A percentile compares a stretch with the other conserved stretches of the same genome.
phyloP scores from a whole-genome alignment of 2,329 filamentous ascomycete species.

The Fragosphaeria purpurea region DNA sequence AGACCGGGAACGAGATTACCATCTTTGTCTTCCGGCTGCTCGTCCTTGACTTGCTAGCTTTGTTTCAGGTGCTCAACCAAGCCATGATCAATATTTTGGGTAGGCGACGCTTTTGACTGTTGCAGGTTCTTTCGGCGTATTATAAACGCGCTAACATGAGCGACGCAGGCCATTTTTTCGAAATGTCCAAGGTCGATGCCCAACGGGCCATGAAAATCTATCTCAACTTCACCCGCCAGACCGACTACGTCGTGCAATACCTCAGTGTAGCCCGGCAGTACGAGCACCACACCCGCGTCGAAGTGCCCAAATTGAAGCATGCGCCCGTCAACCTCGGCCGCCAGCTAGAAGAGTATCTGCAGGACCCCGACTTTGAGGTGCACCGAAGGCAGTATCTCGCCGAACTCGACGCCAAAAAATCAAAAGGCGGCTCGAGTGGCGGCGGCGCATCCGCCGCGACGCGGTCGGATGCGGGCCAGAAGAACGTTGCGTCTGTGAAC shows the following conservation, averaged over 20 bases:
- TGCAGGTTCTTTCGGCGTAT: no score
- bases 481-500: conserved; percentile 17
- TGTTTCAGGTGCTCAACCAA: conserved; percentile 95
- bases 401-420: conserved; percentile 63
- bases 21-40: conserved; percentile 86
- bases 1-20: conserved; percentile 93
- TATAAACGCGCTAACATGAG: not conserved
- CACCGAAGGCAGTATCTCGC: conserved; percentile 87
- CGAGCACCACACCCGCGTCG: conserved; percentile 82
- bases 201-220: conserved; percentile 88
- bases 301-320: conserved; percentile 95
- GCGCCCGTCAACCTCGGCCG: conserved; percentile 84
- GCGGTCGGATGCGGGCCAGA: not conserved
- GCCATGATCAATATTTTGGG: conserved; percentile 94
- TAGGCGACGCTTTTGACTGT: conserved; percentile 31
- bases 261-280: conserved; percentile 79
- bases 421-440: conserved; percentile 27
- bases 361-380: conserved; percentile 89
- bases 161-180: conserved; percentile 78
- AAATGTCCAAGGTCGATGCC: conserved; percentile 91
- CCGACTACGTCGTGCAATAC: conserved; percentile 85
- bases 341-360: conserved; percentile 87
- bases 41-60: conserved; percentile 75
- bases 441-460: conserved; percentile 25
- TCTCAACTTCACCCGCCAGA: conserved; percentile 82